Base-by-base conservation (phyloP, 768 basidiomycete species). In the Neoboletus brunneissimus region DNA sequence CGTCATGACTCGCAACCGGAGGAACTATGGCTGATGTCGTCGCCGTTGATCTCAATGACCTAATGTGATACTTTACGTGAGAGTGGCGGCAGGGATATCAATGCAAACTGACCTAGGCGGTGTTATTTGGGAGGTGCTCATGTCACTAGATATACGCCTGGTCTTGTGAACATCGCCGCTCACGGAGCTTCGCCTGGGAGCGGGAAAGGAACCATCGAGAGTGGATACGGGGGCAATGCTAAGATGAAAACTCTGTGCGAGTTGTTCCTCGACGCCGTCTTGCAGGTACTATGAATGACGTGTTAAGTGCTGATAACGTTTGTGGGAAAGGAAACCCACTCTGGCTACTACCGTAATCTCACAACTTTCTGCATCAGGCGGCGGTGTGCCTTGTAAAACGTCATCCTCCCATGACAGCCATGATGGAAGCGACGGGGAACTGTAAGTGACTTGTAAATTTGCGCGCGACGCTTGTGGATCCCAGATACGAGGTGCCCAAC, bases 401-500 rank as follows among this genome's bases (percentile, higher is more conserved):
- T 92, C 90, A 48, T 85, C 84, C 62, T 88, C 86, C 94, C 95
- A 98, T 15, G 78, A 76, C 29, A 99, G 75, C 96, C 96, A 99
- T 0, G 83, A 63, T 1, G 96, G 96, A 13, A 96, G 78, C 35
- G 75, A 78, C 16, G 94, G 91, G 1, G 92, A 95, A 62, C 78
- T 84, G 66, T 89, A 98, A 16, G 79, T 76, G 34, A 96, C 91
- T 45, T 85, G 81, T 60, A 94, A 76, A 66, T 89, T 91, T 54
- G 86, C 78, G 64, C 89, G 86, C 13, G 91, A 87, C 41, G 87
- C 88, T 71, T 98, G 95, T 7, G 96, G 97, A 75, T 98, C 95
- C 94, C 95, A 98, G 43, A 99, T 86, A 59, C 89, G 88, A 31
- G 96, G 94, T 53, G 87, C 82, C 92, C 94, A 99, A 34, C 82